Conservation (phyloP, 2,329 filamentous ascomycete genomes). For the Paradendryphiella salina region DNA sequence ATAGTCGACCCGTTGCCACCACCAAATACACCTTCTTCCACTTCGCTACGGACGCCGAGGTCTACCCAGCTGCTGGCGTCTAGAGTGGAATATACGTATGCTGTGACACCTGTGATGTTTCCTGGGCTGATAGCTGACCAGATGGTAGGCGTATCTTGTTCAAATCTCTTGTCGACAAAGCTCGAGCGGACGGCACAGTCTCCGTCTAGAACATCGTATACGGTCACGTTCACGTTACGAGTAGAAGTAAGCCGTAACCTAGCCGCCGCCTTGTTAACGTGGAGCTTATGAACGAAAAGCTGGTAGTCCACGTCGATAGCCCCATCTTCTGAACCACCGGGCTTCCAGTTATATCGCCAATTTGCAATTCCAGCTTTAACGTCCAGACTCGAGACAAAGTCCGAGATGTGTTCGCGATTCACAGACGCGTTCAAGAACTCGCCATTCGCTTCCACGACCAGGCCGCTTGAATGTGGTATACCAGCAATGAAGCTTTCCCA, state of each 20-base stretch:
- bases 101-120: conserved; percentile 65
- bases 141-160: conserved; percentile 58
- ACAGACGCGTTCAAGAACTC: conserved; percentile 64
- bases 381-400: conserved; percentile 65
- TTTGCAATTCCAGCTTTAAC: conserved; percentile 64
- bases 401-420: conserved; percentile 60
- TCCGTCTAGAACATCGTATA: conserved; percentile 70
- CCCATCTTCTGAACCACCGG: conserved; percentile 47
- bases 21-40: conserved; percentile 56
- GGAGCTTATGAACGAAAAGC: conserved; percentile 67
- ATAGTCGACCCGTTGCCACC: conserved; percentile 63
- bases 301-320: conserved; percentile 65
- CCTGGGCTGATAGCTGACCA: conserved; percentile 67
- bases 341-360: conserved; percentile 70
- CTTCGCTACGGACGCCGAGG: conserved; percentile 49
- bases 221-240: conserved; percentile 57
- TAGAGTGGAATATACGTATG: conserved; percentile 60
- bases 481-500: conserved; percentile 72
- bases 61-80: conserved; percentile 53
- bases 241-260: conserved; percentile 62
- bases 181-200: conserved; percentile 67
- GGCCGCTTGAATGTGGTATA: conserved; percentile 68
- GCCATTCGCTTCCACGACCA: conserved; percentile 60
- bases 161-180: conserved; percentile 60
- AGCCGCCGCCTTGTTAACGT: conserved; percentile 64